These are phyloP conservation scores for Hippophae gyantsensis DNA, from an alignment of 306 rosid species.

Conservation along the genomic window DNA sequence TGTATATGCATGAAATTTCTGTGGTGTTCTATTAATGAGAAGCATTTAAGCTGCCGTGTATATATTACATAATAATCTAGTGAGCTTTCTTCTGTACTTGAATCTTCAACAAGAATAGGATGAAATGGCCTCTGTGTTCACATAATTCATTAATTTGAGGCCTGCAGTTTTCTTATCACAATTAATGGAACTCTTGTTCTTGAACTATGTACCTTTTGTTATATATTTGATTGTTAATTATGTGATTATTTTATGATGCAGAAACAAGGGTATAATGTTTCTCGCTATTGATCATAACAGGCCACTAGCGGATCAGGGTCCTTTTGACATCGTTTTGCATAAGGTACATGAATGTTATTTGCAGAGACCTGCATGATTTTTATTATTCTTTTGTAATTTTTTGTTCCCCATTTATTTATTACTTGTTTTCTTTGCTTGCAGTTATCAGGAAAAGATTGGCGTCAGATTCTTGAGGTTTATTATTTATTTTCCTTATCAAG, in stretches of 20 bases:
- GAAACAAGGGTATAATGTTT: constrained; percentile 77
- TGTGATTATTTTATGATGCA: constrained; percentile 23
- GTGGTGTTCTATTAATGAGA: too few relatives aligned
- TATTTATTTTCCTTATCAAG: constrained; percentile 2
- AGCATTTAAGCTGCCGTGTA: too few relatives aligned
- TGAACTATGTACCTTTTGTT: background rate
- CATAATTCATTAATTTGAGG: background rate
- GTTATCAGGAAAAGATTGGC: constrained; percentile 84
- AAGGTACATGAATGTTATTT: constrained; percentile 42
- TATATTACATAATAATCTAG: too few relatives aligned
- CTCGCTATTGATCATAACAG: constrained; percentile 66
- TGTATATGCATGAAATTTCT: too few relatives aligned
- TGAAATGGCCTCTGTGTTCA: too few relatives aligned
- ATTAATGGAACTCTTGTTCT: background rate
- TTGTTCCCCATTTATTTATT: background rate
- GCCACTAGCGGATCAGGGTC: constrained; percentile 80
- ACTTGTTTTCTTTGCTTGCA: constrained; percentile 30
- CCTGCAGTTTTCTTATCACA: background rate
- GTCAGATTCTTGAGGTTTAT: constrained; percentile 75
- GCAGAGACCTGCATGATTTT: constrained; percentile 9
- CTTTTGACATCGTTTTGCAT: constrained; percentile 81
- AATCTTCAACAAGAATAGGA: too few relatives aligned
- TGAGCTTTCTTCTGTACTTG: too few relatives aligned
- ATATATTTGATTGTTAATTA: constrained; percentile 9
- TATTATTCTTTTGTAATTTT: background rate